A percentile compares a stretch with the other conserved stretches of the same genome.
Conservation (phyloP, 2,329 filamentous ascomycete species). For the Exophiala calicioides region DNA sequence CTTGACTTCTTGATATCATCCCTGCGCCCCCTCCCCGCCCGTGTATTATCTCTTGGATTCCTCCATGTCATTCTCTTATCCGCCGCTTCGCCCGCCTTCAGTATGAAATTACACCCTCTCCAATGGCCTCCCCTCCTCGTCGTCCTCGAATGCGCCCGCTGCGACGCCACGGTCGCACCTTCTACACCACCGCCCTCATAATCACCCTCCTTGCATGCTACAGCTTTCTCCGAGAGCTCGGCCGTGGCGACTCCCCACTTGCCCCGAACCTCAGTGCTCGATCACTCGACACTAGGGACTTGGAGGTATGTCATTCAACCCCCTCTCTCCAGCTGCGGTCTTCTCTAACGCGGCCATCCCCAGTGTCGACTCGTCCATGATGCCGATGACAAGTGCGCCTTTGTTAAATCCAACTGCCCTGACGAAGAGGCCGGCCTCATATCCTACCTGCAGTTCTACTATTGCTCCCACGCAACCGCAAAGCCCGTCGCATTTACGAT, state of each 20-base stretch:
- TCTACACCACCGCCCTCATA: constrained; percentile 26
- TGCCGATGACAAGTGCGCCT: constrained; percentile 79
- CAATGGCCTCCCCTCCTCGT: constrained; percentile 16
- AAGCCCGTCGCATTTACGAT: constrained; percentile 78
- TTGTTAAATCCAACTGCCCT: constrained; percentile 76
- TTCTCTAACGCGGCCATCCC: constrained; percentile 11
- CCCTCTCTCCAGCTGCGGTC: neutral
- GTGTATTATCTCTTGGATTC: neutral
- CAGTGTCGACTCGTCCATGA: constrained; percentile 79
- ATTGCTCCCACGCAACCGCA: constrained; percentile 70
- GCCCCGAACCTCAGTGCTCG: constrained; percentile 14
- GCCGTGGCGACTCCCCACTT: neutral
- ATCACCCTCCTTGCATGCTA: constrained; percentile 26
- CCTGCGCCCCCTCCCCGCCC: no score
- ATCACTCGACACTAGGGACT: constrained; percentile 21
- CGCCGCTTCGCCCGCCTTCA: constrained; percentile 9
- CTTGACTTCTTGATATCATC: no score
- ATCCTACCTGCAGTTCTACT: constrained; percentile 87
- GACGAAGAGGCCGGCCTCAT: constrained; percentile 89
- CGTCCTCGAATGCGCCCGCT: constrained; percentile 8
- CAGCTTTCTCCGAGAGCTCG: constrained; percentile 18
- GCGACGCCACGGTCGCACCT: constrained; percentile 24
- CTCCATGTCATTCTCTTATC: neutral
- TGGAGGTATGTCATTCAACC: constrained; percentile 24
- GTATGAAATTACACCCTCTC: constrained; percentile 16